Evolutionary conservation across 495 filamentous ascomycete species (phyloP), one percentile per base, ranked within the genome.

Genomic region (Daldinia caldariorum): DNA sequence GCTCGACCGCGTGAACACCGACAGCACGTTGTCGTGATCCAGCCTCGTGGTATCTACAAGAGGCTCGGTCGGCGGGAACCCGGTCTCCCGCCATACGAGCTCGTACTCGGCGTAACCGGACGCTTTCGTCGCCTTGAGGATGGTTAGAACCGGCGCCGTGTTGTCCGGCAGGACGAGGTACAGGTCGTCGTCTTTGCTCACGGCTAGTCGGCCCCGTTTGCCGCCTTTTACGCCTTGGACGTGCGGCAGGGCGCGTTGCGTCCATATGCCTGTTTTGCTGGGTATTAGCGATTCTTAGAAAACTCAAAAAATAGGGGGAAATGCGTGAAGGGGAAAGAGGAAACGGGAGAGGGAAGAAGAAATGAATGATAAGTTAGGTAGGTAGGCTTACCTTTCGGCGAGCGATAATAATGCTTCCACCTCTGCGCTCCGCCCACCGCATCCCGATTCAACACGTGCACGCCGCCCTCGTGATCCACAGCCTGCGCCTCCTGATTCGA

Each of bases 401-500:
- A 70, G 31, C 79, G 62, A 63, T 81, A 82, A 57, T 84, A 84
- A 69, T 84, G 83, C 54, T 80, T 83, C 83, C 83, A 85, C 45
- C 68, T 43, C 45, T 69, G 63, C 39, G 66, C 71, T 1, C 79
- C 80, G 38, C 71, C 73, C 9, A 73, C 45, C 0, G 69, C 71
- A 38, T 84, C 80, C 0, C 82, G 69, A 38, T 84, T 85, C 47
- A 84, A 59, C 2, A 86, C 83, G 38, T 84, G 83, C 49, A 85
- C 79, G 6, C 81, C 76, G 0, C 83, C 83, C 0, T 74, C 77
- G 6, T 38, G 16, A 31, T 84, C 83, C 20, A 82, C 81, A 0
- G 79, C 75, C 61, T 86, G 82, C 18, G 79, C 79, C 71, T 86
- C 83, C 70, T 86, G 83, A 43, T 84, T 85, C 53, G 78, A 72